Base-by-base conservation (phyloP, 768 basidiomycete genomes). In the Gymnopilus junonius region DNA sequence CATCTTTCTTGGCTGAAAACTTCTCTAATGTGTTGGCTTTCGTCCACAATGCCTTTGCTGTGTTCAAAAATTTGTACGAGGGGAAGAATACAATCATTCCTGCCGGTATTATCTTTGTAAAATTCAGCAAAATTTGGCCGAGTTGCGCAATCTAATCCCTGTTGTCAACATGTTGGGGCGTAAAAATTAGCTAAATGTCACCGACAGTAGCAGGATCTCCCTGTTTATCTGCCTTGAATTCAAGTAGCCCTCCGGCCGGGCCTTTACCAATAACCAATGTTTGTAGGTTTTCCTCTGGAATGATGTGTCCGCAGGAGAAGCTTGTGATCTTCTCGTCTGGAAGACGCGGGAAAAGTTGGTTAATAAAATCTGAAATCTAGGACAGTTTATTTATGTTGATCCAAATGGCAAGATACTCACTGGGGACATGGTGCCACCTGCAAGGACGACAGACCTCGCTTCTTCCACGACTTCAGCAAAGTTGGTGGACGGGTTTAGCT, bases 361-460 rank as follows among this genome's bases (percentile, higher is more conserved):
- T 81, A 21, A 87, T 77, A 15, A 98, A 86, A 73, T 97, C 95
- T n/a, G 90, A 87, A 54, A 97, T 91, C 95, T 97, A 69, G 32
- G 1, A 15, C 21, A 34, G 34, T 46, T 20, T 43, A 20, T 14
- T 14, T 17, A 2, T 32, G 37, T n/a, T n/a, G 7, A 23, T 62
- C 31, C 57, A 50, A 39, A 45, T 29, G 31, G 27, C 58, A 50
- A 48, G 15, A 12, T 46, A 69, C 77, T 57, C 77, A 97, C 94
- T n/a, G 97, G 97, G 7, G 95, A 94, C 97, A 99, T 98, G 0
- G 97, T 99, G 4, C 97, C 97, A 8, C 97, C 97, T 8, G 97
- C 97, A 39, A 99, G 80, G 29, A 99, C 78, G n/a, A 99, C 89
- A 2, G 92, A 85, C 37, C 94, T 80, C 1, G 95, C 94, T 25